Evolutionary conservation across 768 basidiomycete species (phyloP), one percentile per base, ranked within the genome.

Genomic region (Gelatoporia subvermispora): DNA sequence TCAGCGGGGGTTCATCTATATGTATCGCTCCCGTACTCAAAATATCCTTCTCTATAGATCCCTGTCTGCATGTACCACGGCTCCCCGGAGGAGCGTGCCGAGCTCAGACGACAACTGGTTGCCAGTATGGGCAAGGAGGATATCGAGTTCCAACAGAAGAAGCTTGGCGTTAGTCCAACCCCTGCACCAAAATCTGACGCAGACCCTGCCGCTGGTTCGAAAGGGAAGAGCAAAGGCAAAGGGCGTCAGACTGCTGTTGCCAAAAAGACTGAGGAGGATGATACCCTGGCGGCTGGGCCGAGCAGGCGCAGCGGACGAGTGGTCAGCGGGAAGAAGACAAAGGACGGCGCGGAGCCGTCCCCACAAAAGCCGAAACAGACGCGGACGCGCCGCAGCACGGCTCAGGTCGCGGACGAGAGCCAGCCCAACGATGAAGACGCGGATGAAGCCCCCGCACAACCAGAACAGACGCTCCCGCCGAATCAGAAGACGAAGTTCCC

Each of bases 61-160:
- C 87, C 93, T 5, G 82, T 93, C 1, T 79, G 90, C 52, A 83
- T 92, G 72, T 99, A 99, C 64, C 90, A 97, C 54, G 96, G 96
- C 3, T 73, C 77, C 0, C 89, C 84, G 1, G 77, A 77, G 0
- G 85, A 94, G 49, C 87, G 96, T 20, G 86, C 85, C 0, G 82
- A 88, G 45, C 67, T 97, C 17, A 76, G 95, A 22, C 71, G 73
- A 3, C 28, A 31, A 31, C 13, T 31, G 28, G 13, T 13, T 2
- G 86, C 82, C 2, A 68, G 75, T 0, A 78, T 92, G 72, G 60
- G 64, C 5, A 56, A 59, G 10, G 51, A 50, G 0, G 55, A 63
- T 44, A 47, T 54, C 57, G 65, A 25, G 49, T 65, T 56, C 61
- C 63, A 31, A 24, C 55, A 60, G 34, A 9, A 43, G 41, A 37